Percentiles rank a stretch among this genome's conserved stretches.
These are phyloP conservation scores for Erythrophleum fordii DNA, from an alignment of 306 rosid genomes.

Conservation along the genomic window DNA sequence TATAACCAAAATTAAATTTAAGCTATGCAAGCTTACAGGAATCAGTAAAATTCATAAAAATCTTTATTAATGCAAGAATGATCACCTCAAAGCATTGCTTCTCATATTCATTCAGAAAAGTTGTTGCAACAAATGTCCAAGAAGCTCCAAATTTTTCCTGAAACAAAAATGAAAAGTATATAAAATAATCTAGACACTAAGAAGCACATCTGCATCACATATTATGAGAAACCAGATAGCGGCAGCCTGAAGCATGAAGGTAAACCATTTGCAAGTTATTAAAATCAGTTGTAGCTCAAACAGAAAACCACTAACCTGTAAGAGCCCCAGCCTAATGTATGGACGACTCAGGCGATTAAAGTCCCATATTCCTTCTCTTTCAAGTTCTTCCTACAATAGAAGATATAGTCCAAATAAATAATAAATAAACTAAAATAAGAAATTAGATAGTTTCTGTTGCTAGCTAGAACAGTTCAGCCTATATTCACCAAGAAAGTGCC, in stretches of 20 bases:
- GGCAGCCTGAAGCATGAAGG: constrained; percentile 16
- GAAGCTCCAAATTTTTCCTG: constrained; percentile 85
- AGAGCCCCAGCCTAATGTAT: constrained; percentile 68
- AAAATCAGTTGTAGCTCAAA: constrained; percentile 23
- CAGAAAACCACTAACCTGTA: constrained; percentile 64
- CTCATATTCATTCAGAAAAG: constrained; percentile 69
- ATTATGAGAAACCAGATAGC: constrained; percentile 12
- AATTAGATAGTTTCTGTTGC: not conserved
- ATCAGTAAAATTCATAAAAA: not conserved
- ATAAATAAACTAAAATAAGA: constrained; percentile 24
- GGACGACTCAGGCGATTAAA: constrained; percentile 88
- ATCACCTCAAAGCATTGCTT: constrained; percentile 20
- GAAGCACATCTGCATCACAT: constrained; percentile 21
- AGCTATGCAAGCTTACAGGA: not conserved
- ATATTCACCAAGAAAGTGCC: constrained; percentile 22
- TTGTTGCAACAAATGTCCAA: constrained; percentile 81
- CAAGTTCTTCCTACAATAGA: constrained; percentile 85
- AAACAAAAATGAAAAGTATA: constrained; percentile 35
- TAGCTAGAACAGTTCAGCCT: constrained; percentile 16
- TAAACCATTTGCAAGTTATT: constrained; percentile 28
- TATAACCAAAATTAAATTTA: not conserved
- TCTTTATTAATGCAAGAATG: constrained; percentile 12
- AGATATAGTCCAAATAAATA: constrained; percentile 18
- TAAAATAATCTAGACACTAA: not conserved
- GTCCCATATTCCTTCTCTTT: constrained; percentile 95